These are phyloP conservation scores for Paramecium sonneborni DNA, from an alignment of 73 alveolate genomes.

Conservation along the genomic window DNA sequence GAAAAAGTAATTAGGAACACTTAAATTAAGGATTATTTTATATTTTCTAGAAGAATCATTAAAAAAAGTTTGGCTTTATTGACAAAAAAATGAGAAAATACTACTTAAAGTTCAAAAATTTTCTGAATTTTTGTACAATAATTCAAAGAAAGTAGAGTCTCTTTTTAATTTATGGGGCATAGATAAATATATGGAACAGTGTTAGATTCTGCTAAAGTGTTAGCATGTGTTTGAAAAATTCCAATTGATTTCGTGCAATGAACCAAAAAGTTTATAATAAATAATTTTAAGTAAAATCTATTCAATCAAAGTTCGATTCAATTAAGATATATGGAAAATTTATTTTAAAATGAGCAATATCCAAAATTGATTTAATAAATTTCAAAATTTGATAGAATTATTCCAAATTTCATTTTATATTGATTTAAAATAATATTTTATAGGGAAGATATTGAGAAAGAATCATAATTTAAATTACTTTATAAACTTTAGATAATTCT, in stretches of 20 bases:
- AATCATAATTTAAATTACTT: too few species aligned
- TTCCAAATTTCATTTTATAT: too few species aligned
- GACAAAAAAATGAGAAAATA: conserved; percentile 55
- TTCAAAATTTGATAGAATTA: not conserved
- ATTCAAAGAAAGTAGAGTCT: not conserved
- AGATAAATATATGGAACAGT: not conserved
- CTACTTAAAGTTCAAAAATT: not conserved
- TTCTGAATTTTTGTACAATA: not conserved
- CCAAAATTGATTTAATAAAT: not conserved
- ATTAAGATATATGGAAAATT: not conserved
- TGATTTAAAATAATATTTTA: too few species aligned
- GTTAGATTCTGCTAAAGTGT: not conserved
- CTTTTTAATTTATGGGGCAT: not conserved
- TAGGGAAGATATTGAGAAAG: too few species aligned
- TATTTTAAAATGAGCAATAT: not conserved
- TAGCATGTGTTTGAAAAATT: not conserved
- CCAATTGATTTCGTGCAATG: not conserved
- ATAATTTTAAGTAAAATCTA: too few species aligned
- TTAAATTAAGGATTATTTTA: conserved; percentile 68
- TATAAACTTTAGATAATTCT: too few species aligned
- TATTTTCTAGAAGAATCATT: conserved; percentile 64
- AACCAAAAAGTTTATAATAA: too few species aligned
- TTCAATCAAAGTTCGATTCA: too few species aligned
- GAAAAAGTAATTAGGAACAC: conserved; percentile 71
- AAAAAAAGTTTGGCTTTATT: conserved; percentile 70